A percentile compares a stretch with the other conserved stretches of the same genome.
These are phyloP conservation scores for Sporormia fimetaria DNA, from an alignment of 495 filamentous ascomycete genomes.

Conservation along the genomic window DNA sequence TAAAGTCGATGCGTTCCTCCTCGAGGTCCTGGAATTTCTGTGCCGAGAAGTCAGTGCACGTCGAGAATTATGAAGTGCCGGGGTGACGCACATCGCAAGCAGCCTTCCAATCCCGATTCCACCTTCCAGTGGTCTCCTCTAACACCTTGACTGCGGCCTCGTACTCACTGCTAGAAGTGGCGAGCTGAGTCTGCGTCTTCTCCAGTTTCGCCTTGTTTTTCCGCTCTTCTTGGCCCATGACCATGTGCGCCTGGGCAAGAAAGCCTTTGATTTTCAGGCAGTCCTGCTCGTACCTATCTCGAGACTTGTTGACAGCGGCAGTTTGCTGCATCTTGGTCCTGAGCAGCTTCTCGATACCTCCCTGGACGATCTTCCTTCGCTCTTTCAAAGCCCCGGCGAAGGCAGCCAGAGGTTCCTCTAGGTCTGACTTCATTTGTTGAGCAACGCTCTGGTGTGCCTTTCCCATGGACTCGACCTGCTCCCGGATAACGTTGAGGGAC, in stretches of 20 bases:
- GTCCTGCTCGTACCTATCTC: constrained; percentile 93
- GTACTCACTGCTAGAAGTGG: constrained; percentile 83
- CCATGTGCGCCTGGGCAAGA: constrained; percentile 97
- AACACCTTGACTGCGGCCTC: constrained; percentile 81
- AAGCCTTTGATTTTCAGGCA: constrained; percentile 98
- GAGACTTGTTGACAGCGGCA: constrained; percentile 80
- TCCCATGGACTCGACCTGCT: constrained; percentile 87
- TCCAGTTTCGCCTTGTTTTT: constrained; percentile 99
- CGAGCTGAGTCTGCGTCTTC: constrained; percentile 93
- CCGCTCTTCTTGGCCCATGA: constrained; percentile 97
- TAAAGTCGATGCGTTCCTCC: constrained; percentile 92
- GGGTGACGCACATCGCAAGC: constrained; percentile 63
- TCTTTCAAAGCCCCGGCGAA: constrained; percentile 93
- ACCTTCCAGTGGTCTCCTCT: constrained; percentile 90
- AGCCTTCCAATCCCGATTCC: constrained; percentile 97
- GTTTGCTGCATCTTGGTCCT: constrained; percentile 92
- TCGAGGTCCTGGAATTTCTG: constrained; percentile 98
- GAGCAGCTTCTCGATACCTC: constrained; percentile 80
- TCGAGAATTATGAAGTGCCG: not conserved
- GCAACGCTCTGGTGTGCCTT: constrained; percentile 88
- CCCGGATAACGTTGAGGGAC: constrained; percentile 77
- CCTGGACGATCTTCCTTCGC: constrained; percentile 88
- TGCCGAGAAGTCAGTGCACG: constrained; percentile 24
- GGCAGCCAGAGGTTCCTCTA: constrained; percentile 89
- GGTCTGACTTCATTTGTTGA: constrained; percentile 84